Evolutionary conservation across 768 basidiomycete species (phyloP).

Genomic region (Hericium rajendrae): DNA sequence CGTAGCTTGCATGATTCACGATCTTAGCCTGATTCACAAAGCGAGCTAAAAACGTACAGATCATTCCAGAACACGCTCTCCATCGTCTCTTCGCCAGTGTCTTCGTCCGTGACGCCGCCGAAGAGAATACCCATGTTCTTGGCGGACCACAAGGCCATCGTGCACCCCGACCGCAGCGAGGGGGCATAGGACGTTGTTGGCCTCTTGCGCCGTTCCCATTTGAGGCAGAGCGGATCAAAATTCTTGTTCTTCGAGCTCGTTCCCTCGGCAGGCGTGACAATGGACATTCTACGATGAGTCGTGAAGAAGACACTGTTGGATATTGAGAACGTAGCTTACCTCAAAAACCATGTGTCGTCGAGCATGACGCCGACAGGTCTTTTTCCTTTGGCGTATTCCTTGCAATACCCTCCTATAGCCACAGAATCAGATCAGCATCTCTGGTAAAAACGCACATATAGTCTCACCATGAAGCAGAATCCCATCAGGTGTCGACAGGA

Average conservation of each 20-base stretch:
- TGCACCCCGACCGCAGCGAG: conserved; percentile 66
- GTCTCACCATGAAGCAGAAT: conserved; percentile 64
- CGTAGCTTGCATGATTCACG: conserved; percentile 39
- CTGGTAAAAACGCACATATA: not conserved
- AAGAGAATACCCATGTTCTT: conserved; percentile 71
- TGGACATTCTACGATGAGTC: conserved; percentile 21
- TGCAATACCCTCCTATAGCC: conserved; percentile 75
- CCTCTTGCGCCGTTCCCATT: conserved; percentile 82
- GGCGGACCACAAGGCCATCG: conserved; percentile 72
- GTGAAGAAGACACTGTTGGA: not conserved
- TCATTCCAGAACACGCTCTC: conserved; percentile 87
- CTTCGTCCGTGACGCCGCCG: conserved; percentile 85
- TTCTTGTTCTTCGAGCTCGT: conserved; percentile 16
- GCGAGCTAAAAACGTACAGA: conserved; percentile 37
- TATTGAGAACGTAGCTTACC: conserved; percentile 30
- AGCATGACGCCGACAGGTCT: conserved; percentile 79
- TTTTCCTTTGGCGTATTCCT: conserved; percentile 82
- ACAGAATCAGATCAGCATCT: not conserved
- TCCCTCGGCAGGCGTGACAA: conserved; percentile 15
- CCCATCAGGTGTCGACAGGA: conserved; percentile 69
- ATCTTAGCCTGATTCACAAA: not conserved
- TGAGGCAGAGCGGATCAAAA: conserved; percentile 43
- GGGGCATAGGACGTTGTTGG: conserved; percentile 64
- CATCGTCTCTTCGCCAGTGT: conserved; percentile 72
- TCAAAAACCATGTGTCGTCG: conserved; percentile 84